These are phyloP conservation scores for Fragaria iinumae DNA, from an alignment of 306 rosid genomes.

Conservation along the genomic window DNA sequence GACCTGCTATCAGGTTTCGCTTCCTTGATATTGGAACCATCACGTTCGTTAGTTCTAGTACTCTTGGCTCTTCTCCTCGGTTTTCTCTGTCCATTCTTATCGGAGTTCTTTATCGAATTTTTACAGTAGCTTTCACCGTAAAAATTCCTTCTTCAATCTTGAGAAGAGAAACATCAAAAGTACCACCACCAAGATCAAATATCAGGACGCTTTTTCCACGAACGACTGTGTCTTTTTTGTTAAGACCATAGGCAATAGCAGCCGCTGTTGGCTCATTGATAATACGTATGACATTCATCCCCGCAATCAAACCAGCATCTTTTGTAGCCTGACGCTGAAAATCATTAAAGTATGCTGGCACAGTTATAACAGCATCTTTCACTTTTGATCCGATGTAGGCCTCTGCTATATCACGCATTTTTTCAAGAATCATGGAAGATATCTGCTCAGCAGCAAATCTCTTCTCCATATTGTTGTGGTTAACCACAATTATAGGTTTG, in stretches of 20 bases:
- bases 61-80: background rate
- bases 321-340: constrained; percentile 35
- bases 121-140: constrained; percentile 18
- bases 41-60: background rate
- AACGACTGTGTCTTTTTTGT: background rate
- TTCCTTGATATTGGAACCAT: background rate
- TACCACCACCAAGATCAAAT: constrained; percentile 53
- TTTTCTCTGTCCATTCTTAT: background rate
- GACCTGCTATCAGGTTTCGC: background rate
- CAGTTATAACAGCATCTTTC: constrained; percentile 35
- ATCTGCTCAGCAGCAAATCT: constrained; percentile 32
- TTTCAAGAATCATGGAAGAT: constrained; percentile 30
- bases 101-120: background rate
- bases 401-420: constrained; percentile 38
- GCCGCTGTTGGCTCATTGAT: constrained; percentile 39
- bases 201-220: constrained; percentile 30
- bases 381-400: constrained; percentile 25
- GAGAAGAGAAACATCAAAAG: constrained; percentile 14
- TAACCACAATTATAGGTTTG: constrained; percentile 37
- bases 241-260: constrained; percentile 41
- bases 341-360: constrained; percentile 36
- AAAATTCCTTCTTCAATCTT: background rate
- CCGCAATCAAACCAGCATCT: constrained; percentile 33
- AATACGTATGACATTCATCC: constrained; percentile 26
- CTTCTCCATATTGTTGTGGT: constrained; percentile 34